Base-by-base conservation (phyloP, 2,329 filamentous ascomycete genomes). In the Beauveria varroae region DNA sequence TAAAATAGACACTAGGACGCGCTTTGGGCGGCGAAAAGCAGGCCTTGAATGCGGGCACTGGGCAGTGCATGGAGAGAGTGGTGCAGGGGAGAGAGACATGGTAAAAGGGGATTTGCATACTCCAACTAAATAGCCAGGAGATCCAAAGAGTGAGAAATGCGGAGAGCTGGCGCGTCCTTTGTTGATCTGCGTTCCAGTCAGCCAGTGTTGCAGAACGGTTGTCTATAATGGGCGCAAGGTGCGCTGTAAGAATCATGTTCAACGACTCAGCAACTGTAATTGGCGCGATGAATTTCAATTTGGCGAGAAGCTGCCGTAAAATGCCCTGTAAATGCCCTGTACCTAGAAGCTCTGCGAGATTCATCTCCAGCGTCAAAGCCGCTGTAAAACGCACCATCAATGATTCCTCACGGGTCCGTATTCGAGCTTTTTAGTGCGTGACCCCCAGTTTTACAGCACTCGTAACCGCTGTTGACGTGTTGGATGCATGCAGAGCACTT, bases 131-230 rank as follows among this genome's bases (percentile, higher is more conserved):
- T 37, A 37, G 41, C 41, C 7, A 12, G 18, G 22, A 46, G 24
- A 5, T 24, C 34, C 12, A 37, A 37, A 12, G 41, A 30, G 52
- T 8, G 10, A 57, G 14, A 55, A 56, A 34, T 56, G 41, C 40
- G 53, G 53, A 56, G 41, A 37, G 53, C 40, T 44, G 54, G 54
- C 54, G 54, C 54, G 54, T 57, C 54, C 22, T 54, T 26, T 41
- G 37, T 28, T 52, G 18, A 14, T 30, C n/a, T n/a, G n/a, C 26
- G 14, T 20, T 52, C 44, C 44, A 47, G 22, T 37, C 14, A 6
- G 3, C 14, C 34, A 37, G 34, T n/a, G 26, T 34, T 51, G 26
- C 28, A 20, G 26, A 18, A n/a, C 16, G 18, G 16, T 24, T 18
- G 20, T 54, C 22, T 41, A 5, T 46, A 7, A 7, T 14, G 12